Evolutionary conservation across 441 rosid genomes (phyloP).

Genomic region (Eutrema salsugineum): DNA sequence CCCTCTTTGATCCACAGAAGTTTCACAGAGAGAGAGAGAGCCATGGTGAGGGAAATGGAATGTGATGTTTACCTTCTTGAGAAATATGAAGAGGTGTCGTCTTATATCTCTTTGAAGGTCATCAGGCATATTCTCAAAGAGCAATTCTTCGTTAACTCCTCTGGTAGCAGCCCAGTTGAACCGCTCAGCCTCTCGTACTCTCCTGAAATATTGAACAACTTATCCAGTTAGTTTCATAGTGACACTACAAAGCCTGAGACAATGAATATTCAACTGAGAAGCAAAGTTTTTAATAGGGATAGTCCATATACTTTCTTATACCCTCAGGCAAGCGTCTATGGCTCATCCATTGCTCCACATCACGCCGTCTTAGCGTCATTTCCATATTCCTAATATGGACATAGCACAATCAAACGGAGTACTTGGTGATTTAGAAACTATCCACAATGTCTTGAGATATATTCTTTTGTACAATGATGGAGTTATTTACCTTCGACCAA

Average conservation of each 20-base stretch:
- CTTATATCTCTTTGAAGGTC: constrained; percentile 87
- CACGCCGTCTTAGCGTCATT: constrained; percentile 80
- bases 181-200: constrained; percentile 77
- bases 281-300: background rate
- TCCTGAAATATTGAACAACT: constrained; percentile 38
- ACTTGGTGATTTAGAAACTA: background rate
- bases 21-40: background rate
- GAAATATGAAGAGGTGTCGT: constrained; percentile 82
- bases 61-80: constrained; percentile 53
- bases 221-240: background rate
- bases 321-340: constrained; percentile 73
- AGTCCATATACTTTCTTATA: constrained; percentile 52
- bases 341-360: constrained; percentile 94
- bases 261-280: background rate
- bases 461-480: background rate
- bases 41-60: background rate
- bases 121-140: constrained; percentile 80
- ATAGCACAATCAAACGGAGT: constrained; percentile 10
- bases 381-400: constrained; percentile 58
- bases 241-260: background rate
- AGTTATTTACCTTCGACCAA: constrained; percentile 64
- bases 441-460: background rate
- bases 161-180: constrained; percentile 91
- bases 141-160: constrained; percentile 80
- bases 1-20: background rate